phyloP scores from a whole-genome alignment of 75 land plant species.

The Azolla pinnata region DNA sequence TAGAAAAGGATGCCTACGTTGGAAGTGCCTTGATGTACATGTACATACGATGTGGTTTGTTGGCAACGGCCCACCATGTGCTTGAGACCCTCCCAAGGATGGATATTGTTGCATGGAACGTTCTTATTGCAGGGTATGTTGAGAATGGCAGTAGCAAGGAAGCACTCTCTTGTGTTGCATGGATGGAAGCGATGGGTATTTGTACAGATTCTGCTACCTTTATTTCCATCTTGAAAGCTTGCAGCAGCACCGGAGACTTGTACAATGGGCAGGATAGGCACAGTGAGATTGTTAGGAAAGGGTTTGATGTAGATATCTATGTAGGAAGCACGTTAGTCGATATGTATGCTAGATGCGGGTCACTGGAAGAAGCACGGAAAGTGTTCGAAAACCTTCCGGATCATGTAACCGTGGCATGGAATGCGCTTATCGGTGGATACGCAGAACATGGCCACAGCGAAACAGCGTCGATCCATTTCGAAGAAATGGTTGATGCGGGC shows the following conservation, averaged over 20 bases:
- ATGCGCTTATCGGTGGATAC: conserved; percentile 20
- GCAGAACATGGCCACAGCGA: conserved; percentile 13
- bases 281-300: conserved; percentile 15
- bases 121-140: neutral
- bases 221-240: conserved; percentile 22
- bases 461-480: conserved; percentile 16
- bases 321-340: conserved; percentile 15
- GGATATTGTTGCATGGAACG: conserved; percentile 6
- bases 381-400: conserved; percentile 10
- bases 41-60: conserved; percentile 8
- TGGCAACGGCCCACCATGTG: neutral
- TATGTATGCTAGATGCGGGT: conserved; percentile 26
- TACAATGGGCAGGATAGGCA: conserved; percentile 20
- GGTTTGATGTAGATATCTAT: conserved; percentile 14
- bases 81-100: conserved; percentile 1
- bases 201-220: neutral
- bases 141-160: neutral
- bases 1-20: neutral
- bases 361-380: conserved; percentile 12
- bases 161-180: neutral
- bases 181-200: neutral
- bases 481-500: conserved; percentile 31
- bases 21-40: conserved; percentile 8
- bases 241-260: conserved; percentile 6
- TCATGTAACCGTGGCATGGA: conserved; percentile 35